Percentiles rank a stretch among this genome's conserved stretches.
Evolutionary conservation across 805 yeast species (phyloP).

Genomic region (Spathaspora arborariae): DNA sequence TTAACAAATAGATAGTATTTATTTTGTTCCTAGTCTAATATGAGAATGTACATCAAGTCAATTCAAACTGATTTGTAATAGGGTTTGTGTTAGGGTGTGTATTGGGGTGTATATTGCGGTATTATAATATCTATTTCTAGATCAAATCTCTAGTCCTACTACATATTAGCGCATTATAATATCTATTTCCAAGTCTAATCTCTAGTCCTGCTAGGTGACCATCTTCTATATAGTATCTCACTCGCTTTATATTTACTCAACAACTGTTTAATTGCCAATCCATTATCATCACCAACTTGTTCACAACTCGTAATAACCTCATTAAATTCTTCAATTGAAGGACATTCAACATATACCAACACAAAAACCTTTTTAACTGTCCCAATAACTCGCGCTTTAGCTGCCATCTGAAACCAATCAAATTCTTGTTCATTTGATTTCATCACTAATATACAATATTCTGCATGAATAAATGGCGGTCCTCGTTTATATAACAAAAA

Average conservation of each 20-base stretch:
- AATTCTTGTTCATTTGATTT: constrained; percentile 38
- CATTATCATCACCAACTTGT: constrained; percentile 9
- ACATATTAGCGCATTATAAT: too few species aligned
- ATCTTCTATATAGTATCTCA: constrained; percentile 71
- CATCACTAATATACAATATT: constrained; percentile 61
- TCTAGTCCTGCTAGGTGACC: constrained; percentile 83
- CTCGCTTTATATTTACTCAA: constrained; percentile 48
- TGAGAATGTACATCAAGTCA: too few species aligned
- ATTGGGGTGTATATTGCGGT: too few species aligned
- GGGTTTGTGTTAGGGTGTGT: too few species aligned
- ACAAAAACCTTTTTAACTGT: constrained; percentile 81
- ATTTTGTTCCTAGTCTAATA: too few species aligned
- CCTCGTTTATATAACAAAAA: constrained; percentile 81
- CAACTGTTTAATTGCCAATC: constrained; percentile 21
- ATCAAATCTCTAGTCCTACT: background rate
- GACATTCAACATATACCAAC: constrained; percentile 60
- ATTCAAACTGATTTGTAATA: too few species aligned
- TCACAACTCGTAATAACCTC: constrained; percentile 14
- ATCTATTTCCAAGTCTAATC: constrained; percentile 44
- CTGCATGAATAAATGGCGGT: constrained; percentile 95
- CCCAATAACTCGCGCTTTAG: constrained; percentile 75
- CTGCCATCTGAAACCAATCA: constrained; percentile 57
- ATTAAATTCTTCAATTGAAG: constrained; percentile 33
- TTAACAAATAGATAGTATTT: too few species aligned
- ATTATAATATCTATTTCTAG: background rate